Conservation (phyloP, 306 rosid species). For the Coriaria nepalensis region DNA sequence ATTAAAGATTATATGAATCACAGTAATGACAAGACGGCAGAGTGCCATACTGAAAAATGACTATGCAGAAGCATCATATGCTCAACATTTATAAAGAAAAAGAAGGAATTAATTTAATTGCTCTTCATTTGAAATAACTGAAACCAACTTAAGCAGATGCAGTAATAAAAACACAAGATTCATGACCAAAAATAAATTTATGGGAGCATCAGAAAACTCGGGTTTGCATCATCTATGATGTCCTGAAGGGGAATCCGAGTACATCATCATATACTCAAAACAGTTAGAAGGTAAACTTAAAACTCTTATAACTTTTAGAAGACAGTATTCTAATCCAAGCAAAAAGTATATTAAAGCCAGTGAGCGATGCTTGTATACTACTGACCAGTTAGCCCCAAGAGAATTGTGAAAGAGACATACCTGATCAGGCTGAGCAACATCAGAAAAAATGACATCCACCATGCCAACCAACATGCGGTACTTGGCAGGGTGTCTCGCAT, state of each 20-base stretch:
- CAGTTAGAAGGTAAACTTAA: neutral
- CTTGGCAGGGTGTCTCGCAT: constrained; percentile 91
- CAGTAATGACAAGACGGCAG: too few species aligned
- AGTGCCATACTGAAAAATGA: too few species aligned
- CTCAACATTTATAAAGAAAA: too few species aligned
- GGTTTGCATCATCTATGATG: constrained; percentile 18
- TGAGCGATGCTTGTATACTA: too few species aligned
- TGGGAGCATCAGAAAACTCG: constrained; percentile 14
- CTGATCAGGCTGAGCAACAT: constrained; percentile 99
- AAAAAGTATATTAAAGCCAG: too few species aligned
- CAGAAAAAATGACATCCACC: constrained; percentile 98
- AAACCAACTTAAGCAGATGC: neutral
- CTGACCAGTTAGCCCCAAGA: neutral
- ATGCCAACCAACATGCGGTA: constrained; percentile 89
- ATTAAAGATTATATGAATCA: neutral
- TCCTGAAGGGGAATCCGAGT: constrained; percentile 43
- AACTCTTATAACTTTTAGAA: neutral
- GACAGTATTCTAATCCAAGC: too few species aligned
- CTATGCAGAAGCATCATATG: too few species aligned
- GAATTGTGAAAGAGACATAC: constrained; percentile 20
- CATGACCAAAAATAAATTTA: neutral
- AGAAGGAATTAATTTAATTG: too few species aligned
- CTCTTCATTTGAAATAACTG: neutral
- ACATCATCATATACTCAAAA: constrained; percentile 21
- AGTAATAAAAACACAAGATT: neutral